These are phyloP conservation scores for Aspergillus nanangensis DNA, from an alignment of 495 filamentous ascomycete genomes.

Conservation along the genomic window DNA sequence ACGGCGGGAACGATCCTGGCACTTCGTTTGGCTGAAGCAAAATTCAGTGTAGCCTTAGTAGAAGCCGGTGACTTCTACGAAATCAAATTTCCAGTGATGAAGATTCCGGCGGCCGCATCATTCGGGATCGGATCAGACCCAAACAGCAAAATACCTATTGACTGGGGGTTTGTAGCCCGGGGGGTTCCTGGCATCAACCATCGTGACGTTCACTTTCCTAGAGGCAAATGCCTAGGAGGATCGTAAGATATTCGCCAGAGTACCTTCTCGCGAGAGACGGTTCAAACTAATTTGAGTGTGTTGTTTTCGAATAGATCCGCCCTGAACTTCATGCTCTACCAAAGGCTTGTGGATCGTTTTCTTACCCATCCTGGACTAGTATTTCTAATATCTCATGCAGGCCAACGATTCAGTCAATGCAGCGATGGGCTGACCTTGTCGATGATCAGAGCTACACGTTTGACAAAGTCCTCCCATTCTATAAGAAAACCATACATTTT, in stretches of 20 bases:
- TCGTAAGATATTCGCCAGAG: constrained; percentile 19
- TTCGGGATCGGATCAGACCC: constrained; percentile 30
- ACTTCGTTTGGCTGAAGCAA: constrained; percentile 36
- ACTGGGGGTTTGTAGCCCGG: constrained; percentile 45
- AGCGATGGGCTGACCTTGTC: constrained; percentile 43
- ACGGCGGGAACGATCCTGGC: constrained; percentile 46
- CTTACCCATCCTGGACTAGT: background rate
- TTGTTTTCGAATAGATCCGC: constrained; percentile 20
- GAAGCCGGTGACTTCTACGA: constrained; percentile 60
- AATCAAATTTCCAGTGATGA: constrained; percentile 34
- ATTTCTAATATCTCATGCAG: constrained; percentile 16
- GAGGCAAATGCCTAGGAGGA: constrained; percentile 35
- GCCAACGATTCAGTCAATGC: constrained; percentile 32
- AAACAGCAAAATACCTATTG: constrained; percentile 27
- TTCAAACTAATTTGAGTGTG: background rate
- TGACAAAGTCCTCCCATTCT: constrained; percentile 39
- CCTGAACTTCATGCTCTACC: constrained; percentile 34
- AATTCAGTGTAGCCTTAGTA: constrained; percentile 39
- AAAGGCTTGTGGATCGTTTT: constrained; percentile 21
- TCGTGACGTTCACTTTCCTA: constrained; percentile 35
- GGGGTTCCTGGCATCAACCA: constrained; percentile 25
- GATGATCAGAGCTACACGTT: constrained; percentile 40
- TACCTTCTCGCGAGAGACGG: no score
- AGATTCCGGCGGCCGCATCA: constrained; percentile 36
- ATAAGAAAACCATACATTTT: constrained; percentile 31